Evolutionary conservation across 108 stramenopile species (phyloP), one percentile per base, ranked within the genome.

Genomic region (Chaetoceros tenuissimus): DNA sequence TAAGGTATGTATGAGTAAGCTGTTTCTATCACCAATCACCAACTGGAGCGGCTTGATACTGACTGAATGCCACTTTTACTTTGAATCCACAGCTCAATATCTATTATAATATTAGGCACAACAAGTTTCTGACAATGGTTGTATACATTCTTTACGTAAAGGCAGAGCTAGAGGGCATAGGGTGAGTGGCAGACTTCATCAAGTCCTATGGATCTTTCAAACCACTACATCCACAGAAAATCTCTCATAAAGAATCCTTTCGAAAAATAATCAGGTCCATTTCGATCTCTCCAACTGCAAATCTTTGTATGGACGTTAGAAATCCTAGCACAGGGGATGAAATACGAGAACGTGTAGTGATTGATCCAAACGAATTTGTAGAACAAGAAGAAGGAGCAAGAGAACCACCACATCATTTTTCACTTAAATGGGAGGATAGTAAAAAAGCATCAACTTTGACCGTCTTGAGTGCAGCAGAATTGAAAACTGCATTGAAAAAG

Each of bases 131-230:
- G n/a, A n/a, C n/a, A n/a, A 89, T 89, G 84, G 84, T 85, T 3
- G 70, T 87, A 8, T 92, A 76, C 62, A 40, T 92, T 43, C 69
- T 92, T 24, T 84, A 77, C 53, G 77, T 92, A 52, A 87, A 87
- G 59, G 84, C 79, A 20, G 86, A 92, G n/a, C 73, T 80, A 18
- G 89, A 92, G 47, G 85, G 85, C 31, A 60, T 87, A 22, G 60
- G 68, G 48, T 62, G 56, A 29, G 60, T 26, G 17, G 3, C 20
- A 18, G 46, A 27, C 2, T 24, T 59, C 3, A 59, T 2, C 45
- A 46, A 24, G 34, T 54, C 27, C 53, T 54, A 16, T 17, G 10
- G 21, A 19, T 10, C 21, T 21, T 20, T 20, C 17, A 16, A 51
- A 10, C 19, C 10, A 18, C 19, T 16, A 19, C 50, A 21, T 10